These are phyloP conservation scores for Pelargonium cotyledonis DNA, from an alignment of 441 rosid species.

Conservation along the genomic window DNA sequence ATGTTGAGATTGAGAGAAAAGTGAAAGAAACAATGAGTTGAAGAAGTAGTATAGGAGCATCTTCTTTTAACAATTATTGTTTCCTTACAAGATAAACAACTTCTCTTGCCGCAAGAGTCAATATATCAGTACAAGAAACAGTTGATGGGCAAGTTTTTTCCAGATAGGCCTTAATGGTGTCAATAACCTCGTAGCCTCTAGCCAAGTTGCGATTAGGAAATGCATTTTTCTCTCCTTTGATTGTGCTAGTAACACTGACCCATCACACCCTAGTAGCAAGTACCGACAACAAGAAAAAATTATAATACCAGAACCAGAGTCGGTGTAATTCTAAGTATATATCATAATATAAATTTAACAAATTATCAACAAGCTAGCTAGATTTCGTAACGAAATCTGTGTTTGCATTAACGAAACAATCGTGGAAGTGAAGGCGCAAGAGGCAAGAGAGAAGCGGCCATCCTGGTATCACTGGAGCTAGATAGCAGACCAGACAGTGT, in stretches of 20 bases:
- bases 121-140: conserved; percentile 61
- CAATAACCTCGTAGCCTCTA: conserved; percentile 64
- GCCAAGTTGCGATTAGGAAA: conserved; percentile 41
- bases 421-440: no score
- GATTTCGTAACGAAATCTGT: no score
- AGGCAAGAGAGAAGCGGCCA: conserved; percentile 62
- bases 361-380: no score
- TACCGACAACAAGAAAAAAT: neutral
- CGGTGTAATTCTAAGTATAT: no score
- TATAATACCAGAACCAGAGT: no score
- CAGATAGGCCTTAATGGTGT: conserved; percentile 45
- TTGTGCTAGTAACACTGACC: conserved; percentile 38
- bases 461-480: conserved; percentile 49
- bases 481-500: conserved; percentile 43
- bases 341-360: no score
- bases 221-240: conserved; percentile 45
- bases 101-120: conserved; percentile 58
- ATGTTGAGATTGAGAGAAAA: no score
- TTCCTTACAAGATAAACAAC: conserved; percentile 46
- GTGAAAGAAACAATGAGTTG: no score
- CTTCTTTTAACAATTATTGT: no score
- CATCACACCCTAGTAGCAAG: conserved; percentile 57
- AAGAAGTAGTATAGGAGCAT: no score
- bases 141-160: conserved; percentile 54
- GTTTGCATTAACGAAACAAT: conserved; percentile 62